Conservation (phyloP, 1,284 basidiomycete species). For the Dichomitus squalens region DNA sequence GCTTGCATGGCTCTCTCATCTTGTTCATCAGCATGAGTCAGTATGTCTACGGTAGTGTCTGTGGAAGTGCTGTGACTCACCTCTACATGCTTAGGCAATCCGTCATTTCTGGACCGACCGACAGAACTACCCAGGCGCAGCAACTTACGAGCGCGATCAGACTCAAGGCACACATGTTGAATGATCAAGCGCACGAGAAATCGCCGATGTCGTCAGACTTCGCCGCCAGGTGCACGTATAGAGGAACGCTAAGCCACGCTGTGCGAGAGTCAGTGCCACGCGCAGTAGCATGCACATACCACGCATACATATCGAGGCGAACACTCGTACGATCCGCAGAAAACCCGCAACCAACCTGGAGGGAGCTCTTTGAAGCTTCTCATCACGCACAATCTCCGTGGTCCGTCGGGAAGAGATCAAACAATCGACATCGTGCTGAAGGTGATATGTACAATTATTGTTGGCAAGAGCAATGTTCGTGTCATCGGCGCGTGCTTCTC, state of each 20-base stretch:
- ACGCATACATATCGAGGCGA: conserved; percentile 13
- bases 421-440: conserved; percentile 11
- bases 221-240: not conserved
- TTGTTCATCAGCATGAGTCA: not conserved
- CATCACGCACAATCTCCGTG: not conserved
- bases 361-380: not conserved
- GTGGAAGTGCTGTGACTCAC: not conserved
- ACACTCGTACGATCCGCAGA: conserved; percentile 9
- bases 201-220: not conserved
- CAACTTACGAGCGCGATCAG: not conserved
- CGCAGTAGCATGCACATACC: conserved; percentile 5
- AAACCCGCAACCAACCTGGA: not conserved
- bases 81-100: not conserved
- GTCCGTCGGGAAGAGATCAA: not conserved
- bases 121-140: not conserved
- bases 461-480: conserved; percentile 7
- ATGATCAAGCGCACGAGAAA: not conserved
- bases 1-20: not conserved
- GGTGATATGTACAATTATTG: conserved; percentile 20
- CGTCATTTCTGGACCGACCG: not conserved
- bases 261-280: not conserved
- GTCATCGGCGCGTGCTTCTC: conserved; percentile 6
- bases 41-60: not conserved
- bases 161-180: not conserved
- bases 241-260: not conserved